Percentiles rank a stretch among this genome's conserved stretches.
Evolutionary conservation across 441 rosid species (phyloP).

Genomic region (Metrosideros polymorpha): DNA sequence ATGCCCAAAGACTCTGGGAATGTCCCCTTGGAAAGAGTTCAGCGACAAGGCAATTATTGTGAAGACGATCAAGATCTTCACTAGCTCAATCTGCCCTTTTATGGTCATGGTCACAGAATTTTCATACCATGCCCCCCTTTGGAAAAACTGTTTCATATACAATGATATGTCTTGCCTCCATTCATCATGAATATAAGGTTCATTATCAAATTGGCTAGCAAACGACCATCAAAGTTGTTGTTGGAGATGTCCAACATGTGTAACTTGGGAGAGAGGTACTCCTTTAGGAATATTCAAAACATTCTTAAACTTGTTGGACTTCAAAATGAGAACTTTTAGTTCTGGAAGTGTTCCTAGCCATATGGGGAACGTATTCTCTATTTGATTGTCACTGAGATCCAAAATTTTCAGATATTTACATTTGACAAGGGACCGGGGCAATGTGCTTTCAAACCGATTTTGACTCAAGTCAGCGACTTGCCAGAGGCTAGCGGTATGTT

Average conservation of each 20-base stretch:
- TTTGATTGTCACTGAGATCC: not conserved
- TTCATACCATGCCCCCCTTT: rapidly evolving
- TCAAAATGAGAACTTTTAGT: not conserved
- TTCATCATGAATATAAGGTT: not conserved
- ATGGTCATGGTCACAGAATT: not conserved
- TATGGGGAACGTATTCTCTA: not conserved
- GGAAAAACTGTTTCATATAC: not conserved
- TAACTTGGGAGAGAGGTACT: not conserved
- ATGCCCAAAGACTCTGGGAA: rapidly evolving
- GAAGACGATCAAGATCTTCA: not conserved
- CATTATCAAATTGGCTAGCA: not conserved
- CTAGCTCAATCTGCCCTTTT: not conserved
- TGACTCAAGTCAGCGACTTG: not conserved
- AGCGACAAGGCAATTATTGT: not conserved
- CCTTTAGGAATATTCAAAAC: not conserved
- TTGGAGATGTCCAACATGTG: not conserved
- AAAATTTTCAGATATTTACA: not conserved
- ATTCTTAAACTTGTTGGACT: not conserved
- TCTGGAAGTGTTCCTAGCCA: not conserved
- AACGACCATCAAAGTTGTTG: not conserved
- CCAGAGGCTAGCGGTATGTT: no score
- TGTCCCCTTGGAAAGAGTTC: not conserved
- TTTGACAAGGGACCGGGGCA: not conserved
- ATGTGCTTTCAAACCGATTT: not conserved
- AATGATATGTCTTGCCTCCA: not conserved